Base-by-base conservation (phyloP, 208 protist genomes). In the Leishmania major region DNA sequence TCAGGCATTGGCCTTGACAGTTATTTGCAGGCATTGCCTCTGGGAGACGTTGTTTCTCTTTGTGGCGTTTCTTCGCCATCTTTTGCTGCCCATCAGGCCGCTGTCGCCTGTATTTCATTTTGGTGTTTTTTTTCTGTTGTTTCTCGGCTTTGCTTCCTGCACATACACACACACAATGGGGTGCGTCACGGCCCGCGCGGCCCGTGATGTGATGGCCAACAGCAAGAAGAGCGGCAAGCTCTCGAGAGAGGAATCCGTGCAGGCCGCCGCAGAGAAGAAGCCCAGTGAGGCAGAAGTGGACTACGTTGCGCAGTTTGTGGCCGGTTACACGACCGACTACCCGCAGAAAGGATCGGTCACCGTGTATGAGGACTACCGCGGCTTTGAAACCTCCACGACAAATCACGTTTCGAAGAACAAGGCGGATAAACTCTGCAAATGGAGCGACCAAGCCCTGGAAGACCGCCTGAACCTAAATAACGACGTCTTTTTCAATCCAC, bases 321-420 rank as follows among this genome's bases (percentile, higher is more conserved):
- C 89, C 5, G 89, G 89, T 25, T 92, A 89, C 79, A 64, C 79
- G 4, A 66, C 69, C 66, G 82, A 88, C 15, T 85, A 87, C 57
- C 53, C 67, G 2, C 83, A 76, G n/a, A 86, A 80, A 53, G 87
- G 85, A 19, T 76, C 87, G 6, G 82, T 91, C 25, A 86, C 81
- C 11, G 88, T 71, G 25, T 91, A 89, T 67, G 84, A 90, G 51
- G 94, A 97, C 73, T 96, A 95, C 73, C 79, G 88, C 22, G 92
- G 92, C 35, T 85, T 88, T 55, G 53, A 85, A 49, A 86, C 88
- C 22, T 84, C 80, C 60, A 91, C 87, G 49, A 86, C 81, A n/a
- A 92, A 90, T 72, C 86, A 84, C 57, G 76, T 87, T 69, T 90
- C 89, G 10, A 84, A 79, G 57, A 78, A 37, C 51, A 97, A 95